phyloP scores from a whole-genome alignment of 148 eudicot species.

The Chenopodium album region DNA sequence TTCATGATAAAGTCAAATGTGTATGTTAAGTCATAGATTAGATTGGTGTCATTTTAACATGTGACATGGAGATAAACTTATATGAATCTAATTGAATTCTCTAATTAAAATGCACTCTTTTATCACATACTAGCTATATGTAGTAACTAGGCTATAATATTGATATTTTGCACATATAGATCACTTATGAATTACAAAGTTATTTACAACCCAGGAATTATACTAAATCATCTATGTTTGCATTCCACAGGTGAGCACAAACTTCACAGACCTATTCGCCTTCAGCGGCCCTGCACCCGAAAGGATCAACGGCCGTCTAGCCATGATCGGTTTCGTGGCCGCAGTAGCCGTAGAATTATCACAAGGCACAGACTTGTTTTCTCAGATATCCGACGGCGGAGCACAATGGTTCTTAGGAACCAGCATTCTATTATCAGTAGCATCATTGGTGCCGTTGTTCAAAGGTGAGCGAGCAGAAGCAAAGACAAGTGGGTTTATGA shows the following conservation, averaged over 20 bases:
- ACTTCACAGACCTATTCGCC: constrained; percentile 58
- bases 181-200: not conserved
- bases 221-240: not conserved
- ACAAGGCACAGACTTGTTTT: constrained; percentile 59
- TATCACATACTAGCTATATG: too few species aligned
- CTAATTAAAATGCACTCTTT: too few species aligned
- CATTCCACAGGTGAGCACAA: constrained; percentile 52
- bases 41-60: too few species aligned
- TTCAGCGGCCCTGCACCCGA: constrained; percentile 91
- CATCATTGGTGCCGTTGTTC: constrained; percentile 61
- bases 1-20: too few species aligned
- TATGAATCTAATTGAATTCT: too few species aligned
- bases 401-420: constrained; percentile 67
- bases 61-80: too few species aligned
- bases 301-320: constrained; percentile 85
- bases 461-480: constrained; percentile 53
- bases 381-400: constrained; percentile 70
- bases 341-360: constrained; percentile 64
- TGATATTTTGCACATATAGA: not conserved
- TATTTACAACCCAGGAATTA: too few species aligned
- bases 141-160: too few species aligned
- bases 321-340: constrained; percentile 81
- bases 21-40: too few species aligned
- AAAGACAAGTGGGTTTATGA: constrained; percentile 45
- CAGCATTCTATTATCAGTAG: constrained; percentile 46